phyloP scores from a whole-genome alignment of 2,329 filamentous ascomycete species.

The Aspergillus neotritici region DNA sequence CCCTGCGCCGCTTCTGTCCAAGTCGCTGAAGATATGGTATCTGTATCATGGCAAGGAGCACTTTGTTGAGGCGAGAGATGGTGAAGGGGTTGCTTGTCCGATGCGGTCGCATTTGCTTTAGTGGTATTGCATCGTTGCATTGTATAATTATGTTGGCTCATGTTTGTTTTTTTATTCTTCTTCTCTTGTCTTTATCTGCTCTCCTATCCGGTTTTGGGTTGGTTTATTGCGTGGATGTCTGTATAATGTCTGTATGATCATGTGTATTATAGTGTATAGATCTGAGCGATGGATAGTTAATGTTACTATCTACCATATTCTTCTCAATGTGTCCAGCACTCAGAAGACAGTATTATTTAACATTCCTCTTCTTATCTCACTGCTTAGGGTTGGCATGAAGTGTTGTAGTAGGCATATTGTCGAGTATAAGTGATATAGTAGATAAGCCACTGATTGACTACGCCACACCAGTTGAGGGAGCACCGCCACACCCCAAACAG shows the following conservation, averaged over 20 bases:
- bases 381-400: no score
- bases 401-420: no score
- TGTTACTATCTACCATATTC: no score
- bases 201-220: no score
- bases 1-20: conserved; percentile 38
- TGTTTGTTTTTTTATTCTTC: conserved; percentile 1
- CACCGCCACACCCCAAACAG: conserved; percentile 13
- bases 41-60: conserved; percentile 36
- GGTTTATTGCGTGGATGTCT: no score
- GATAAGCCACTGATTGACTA: background rate
- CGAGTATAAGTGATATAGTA: no score
- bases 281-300: no score
- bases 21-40: conserved; percentile 39
- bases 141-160: background rate
- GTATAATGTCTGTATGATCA: no score
- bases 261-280: no score
- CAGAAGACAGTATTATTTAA: no score
- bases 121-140: background rate
- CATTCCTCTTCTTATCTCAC: no score
- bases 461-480: conserved; percentile 5
- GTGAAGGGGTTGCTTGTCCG: conserved; percentile 35
- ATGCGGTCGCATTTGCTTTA: conserved; percentile 33
- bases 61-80: conserved; percentile 33
- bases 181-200: background rate
- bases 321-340: no score